Evolutionary conservation across 2,329 filamentous ascomycete genomes (phyloP).

Genomic region (Berkeleyomyces rouxiae): DNA sequence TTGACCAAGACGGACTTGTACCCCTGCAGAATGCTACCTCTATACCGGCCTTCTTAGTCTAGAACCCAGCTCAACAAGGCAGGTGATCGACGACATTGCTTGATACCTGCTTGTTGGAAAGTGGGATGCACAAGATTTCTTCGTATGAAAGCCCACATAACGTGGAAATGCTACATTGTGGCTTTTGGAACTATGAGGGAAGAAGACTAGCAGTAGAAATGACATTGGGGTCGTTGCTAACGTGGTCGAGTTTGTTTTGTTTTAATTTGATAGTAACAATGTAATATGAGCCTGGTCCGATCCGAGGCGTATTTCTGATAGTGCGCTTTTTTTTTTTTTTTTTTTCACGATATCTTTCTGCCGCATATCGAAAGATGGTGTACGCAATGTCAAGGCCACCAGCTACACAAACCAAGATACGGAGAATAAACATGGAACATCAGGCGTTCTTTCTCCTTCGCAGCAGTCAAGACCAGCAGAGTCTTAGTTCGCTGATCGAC

Average conservation of each 20-base stretch:
- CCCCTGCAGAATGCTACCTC: not conserved
- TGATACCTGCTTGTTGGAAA: not conserved
- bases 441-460: not conserved
- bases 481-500: not conserved
- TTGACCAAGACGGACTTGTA: not conserved
- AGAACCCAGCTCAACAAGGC: not conserved
- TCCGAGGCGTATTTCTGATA: not conserved
- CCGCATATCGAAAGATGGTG: not conserved
- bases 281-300: no score
- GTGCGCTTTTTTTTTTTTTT: not conserved
- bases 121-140: constrained; percentile 1
- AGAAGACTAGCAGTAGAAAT: not conserved
- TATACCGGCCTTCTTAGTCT: not conserved
- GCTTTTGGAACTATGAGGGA: not conserved
- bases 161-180: not conserved
- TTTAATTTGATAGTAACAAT: not conserved
- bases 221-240: not conserved
- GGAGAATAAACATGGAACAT: not conserved
- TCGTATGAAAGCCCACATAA: not conserved
- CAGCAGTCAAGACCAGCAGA: not conserved
- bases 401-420: not conserved
- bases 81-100: not conserved
- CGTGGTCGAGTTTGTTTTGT: not conserved
- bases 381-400: no score
- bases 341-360: not conserved